These are phyloP conservation scores for Pleurotus djamor DNA, from an alignment of 768 basidiomycete genomes.

Conservation along the genomic window DNA sequence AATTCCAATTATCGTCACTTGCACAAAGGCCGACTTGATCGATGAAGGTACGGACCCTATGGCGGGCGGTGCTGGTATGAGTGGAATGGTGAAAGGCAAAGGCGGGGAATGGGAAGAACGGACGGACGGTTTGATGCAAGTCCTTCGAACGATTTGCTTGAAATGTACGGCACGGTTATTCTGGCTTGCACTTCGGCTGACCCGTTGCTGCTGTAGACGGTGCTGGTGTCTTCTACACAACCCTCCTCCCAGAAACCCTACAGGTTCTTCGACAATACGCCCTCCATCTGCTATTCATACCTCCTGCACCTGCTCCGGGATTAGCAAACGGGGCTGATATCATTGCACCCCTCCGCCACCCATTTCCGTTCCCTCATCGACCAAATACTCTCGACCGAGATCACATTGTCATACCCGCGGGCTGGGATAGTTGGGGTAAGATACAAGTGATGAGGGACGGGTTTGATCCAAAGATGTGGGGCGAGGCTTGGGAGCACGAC, in stretches of 20 bases:
- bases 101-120: conserved; percentile 94
- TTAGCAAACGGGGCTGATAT: conserved; percentile 60
- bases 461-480: conserved; percentile 82
- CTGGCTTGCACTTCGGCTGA: neutral
- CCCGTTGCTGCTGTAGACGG: conserved; percentile 57
- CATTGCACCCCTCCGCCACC: conserved; percentile 66
- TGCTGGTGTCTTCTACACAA: conserved; percentile 89
- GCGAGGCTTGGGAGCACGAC: conserved; percentile 78
- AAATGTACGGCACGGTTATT: conserved; percentile 63
- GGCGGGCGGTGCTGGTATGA: conserved; percentile 80
- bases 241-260: conserved; percentile 73
- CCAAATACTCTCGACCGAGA: conserved; percentile 95
- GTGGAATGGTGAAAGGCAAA: conserved; percentile 89
- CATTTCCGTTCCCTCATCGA: conserved; percentile 84
- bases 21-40: conserved; percentile 92
- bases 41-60: conserved; percentile 77
- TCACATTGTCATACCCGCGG: conserved; percentile 86
- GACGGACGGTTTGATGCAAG: conserved; percentile 94
- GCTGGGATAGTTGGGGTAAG: conserved; percentile 99
- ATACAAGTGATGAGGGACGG: conserved; percentile 87
- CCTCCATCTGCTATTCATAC: conserved; percentile 77
- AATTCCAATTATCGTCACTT: conserved; percentile 84
- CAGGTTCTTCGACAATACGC: conserved; percentile 79
- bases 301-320: conserved; percentile 72
- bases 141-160: conserved; percentile 88